phyloP scores from a whole-genome alignment of 805 yeast species.

The Zygoascus flipseniorum region DNA sequence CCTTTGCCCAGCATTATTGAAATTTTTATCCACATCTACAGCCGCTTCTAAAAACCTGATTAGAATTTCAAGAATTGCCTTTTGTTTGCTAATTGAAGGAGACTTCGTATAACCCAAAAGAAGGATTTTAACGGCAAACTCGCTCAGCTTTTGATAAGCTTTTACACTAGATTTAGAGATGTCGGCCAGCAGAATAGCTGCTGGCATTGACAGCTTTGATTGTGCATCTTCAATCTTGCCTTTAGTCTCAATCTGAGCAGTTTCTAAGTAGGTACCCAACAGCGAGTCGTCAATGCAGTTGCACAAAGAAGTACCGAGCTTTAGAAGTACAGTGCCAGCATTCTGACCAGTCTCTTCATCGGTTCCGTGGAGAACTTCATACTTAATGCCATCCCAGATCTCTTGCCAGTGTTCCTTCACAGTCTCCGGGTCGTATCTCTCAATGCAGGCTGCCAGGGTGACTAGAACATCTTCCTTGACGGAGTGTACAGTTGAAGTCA shows the following conservation, averaged over 20 bases:
- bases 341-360: slow-evolving; percentile 33
- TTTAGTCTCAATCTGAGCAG: slow-evolving; percentile 34
- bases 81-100: slow-evolving; percentile 41
- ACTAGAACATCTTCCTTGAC: slow-evolving; percentile 60
- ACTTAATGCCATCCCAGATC: slow-evolving; percentile 83
- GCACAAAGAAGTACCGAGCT: slow-evolving; percentile 35
- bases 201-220: slow-evolving; percentile 50
- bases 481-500: slow-evolving; percentile 18
- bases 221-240: slow-evolving; percentile 42
- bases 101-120: slow-evolving; percentile 27
- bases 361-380: slow-evolving; percentile 80
- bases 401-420: slow-evolving; percentile 57
- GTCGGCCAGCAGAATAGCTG: slow-evolving; percentile 50
- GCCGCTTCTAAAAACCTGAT: slow-evolving; percentile 51
- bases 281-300: slow-evolving; percentile 29
- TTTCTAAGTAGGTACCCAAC: slow-evolving; percentile 33
- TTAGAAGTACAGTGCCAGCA: slow-evolving; percentile 38
- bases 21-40: slow-evolving; percentile 15
- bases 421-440: slow-evolving; percentile 40
- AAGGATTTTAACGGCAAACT: slow-evolving; percentile 36
- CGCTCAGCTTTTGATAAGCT: slow-evolving; percentile 35
- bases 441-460: slow-evolving; percentile 51
- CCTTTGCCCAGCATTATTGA: slow-evolving; percentile 21
- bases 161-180: slow-evolving; percentile 40
- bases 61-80: slow-evolving; percentile 50